Evolutionary conservation across 176 grass and related monocot genomes (phyloP).

Genomic region (Microstegium vimineum): DNA sequence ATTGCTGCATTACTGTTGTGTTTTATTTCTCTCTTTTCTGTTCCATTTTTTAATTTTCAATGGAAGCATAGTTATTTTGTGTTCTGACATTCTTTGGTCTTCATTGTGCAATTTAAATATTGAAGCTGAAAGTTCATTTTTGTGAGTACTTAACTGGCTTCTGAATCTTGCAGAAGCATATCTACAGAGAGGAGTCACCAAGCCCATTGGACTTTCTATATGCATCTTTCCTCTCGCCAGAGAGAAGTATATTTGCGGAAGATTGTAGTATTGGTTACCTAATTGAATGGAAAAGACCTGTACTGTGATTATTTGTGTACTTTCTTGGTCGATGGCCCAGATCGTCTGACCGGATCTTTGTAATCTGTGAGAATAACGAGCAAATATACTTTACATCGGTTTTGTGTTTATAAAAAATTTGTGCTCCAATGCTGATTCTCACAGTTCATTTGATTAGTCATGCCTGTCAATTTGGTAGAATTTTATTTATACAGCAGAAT

Average conservation of each 20-base stretch:
- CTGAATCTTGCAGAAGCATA: too few relatives aligned
- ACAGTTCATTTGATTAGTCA: too few relatives aligned
- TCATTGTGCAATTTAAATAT: background rate
- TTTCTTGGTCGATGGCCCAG: background rate
- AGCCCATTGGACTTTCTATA: background rate
- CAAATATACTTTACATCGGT: background rate
- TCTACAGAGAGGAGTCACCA: background rate
- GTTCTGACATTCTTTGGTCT: background rate
- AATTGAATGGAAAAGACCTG: background rate
- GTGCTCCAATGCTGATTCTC: too few relatives aligned
- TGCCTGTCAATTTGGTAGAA: too few relatives aligned
- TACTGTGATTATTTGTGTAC: too few relatives aligned
- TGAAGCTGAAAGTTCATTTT: background rate
- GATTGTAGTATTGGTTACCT: background rate
- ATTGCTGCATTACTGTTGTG: too few relatives aligned
- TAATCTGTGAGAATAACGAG: background rate
- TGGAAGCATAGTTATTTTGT: background rate
- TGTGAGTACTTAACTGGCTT: background rate
- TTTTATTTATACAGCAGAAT: too few relatives aligned
- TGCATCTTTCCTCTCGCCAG: background rate
- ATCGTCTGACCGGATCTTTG: background rate
- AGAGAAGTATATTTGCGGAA: too few relatives aligned
- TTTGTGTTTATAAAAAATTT: too few relatives aligned
- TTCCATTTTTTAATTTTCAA: too few relatives aligned
- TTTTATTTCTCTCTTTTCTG: background rate